A percentile compares a stretch with the other conserved stretches of the same genome.
Conservation (phyloP, 2,329 filamentous ascomycete genomes). For the Fusarium sp. region DNA sequence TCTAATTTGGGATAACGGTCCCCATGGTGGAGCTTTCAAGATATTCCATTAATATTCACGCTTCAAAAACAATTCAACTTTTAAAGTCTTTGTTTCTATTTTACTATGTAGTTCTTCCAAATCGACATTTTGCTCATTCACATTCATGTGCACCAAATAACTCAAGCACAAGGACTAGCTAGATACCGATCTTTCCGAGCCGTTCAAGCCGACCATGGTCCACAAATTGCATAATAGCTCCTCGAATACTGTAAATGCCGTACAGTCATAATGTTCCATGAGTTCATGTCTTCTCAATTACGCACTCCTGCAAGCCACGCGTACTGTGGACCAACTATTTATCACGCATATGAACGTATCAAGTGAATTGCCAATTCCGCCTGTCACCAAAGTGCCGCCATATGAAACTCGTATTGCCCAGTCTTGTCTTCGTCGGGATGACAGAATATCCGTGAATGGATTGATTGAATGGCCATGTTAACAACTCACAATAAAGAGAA, state of each 20-base stretch:
- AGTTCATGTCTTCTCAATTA: conserved; percentile 9
- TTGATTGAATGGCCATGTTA: too few relatives aligned
- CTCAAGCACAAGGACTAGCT: background rate
- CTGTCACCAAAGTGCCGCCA: background rate
- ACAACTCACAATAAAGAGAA: background rate
- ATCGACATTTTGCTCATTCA: background rate
- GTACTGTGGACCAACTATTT: conserved; percentile 28
- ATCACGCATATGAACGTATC: background rate
- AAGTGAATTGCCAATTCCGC: background rate
- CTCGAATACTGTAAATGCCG: background rate
- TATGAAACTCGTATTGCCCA: background rate
- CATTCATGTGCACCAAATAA: background rate
- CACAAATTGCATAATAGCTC: conserved; percentile 6
- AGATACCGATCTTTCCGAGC: conserved; percentile 7
- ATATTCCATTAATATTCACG: too few relatives aligned
- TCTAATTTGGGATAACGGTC: background rate
- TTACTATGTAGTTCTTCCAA: background rate
- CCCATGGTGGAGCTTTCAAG: too few relatives aligned
- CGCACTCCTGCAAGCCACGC: conserved; percentile 30
- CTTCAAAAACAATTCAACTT: background rate
- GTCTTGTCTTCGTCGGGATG: too few relatives aligned
- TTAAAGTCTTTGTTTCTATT: background rate
- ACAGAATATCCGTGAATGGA: too few relatives aligned
- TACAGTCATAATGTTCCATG: conserved; percentile 1
- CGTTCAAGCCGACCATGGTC: background rate